Base-by-base conservation (phyloP, 306 rosid genomes). In the Datisca glomerata region DNA sequence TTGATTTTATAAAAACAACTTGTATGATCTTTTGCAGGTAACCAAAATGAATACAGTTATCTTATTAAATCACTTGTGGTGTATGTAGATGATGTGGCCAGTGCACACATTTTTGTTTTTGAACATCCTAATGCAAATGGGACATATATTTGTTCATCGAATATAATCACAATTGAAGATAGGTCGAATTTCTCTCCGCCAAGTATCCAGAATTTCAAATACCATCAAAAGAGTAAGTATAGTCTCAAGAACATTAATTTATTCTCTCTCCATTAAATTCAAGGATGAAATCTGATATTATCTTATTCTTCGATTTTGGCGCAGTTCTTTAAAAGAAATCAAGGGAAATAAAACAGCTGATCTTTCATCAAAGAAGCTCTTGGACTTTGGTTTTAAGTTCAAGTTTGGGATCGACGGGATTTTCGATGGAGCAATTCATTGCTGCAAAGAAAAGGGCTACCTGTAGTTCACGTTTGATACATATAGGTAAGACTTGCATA, bases 191-290 rank as follows among this genome's bases (percentile, higher is more conserved):
- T 53, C 41, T 76, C 9, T 45, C 47, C 20, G 44, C 56, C 17
- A 79, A 45, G 41, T 80, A 63, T 51, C 86, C 76, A 2, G 66
- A 63, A 27, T 67, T 41, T 57, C 61, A 51, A 28, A 58, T 75
- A 13, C 78, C 78, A 31, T 41, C 71, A 34, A 4, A n/a, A n/a
- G 67, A 78, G 87, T 82, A 50, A 74, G 93, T 77, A n/a, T 29
- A 8, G 11, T 48, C 14, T 1, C 14, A 5, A 24, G 7, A 20
- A 1, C 3, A 18, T 31, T 32, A 29, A 18, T 13, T 27, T n/a
- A 14, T 13, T 4, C 3, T 4, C 35, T 22, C 42, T 7, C 39
- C 13, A 18, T 0, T 7, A 9, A 2, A 31, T 3, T 3, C 9
- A 31, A 31, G 3, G 36, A 31, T 31, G 36, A 29, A 2, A 7